These are phyloP conservation scores for Leccinum pachyderme DNA, from an alignment of 1,284 basidiomycete genomes.

Conservation along the genomic window DNA sequence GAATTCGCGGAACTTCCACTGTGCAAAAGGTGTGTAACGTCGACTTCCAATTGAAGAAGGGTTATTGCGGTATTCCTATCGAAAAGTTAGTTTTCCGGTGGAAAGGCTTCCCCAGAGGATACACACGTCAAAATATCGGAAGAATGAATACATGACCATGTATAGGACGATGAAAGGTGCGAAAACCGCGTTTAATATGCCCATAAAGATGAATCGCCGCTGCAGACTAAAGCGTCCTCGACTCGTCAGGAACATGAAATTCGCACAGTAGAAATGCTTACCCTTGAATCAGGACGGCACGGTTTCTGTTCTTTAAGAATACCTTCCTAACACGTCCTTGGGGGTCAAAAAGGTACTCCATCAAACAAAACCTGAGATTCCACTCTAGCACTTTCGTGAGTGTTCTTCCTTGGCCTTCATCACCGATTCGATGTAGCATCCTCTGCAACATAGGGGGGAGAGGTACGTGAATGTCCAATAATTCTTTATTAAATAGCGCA, in stretches of 20 bases:
- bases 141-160: conserved; percentile 96
- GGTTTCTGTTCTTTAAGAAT: conserved; percentile 84
- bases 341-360: conserved; percentile 91
- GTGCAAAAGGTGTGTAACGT: conserved; percentile 91
- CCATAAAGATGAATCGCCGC: conserved; percentile 93
- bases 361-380: conserved; percentile 93
- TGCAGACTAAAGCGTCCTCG: conserved; percentile 53
- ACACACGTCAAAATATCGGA: conserved; percentile 95
- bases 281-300: conserved; percentile 80
- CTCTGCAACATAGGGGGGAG: conserved; percentile 57
- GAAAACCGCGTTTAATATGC: conserved; percentile 90
- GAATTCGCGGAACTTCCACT: conserved; percentile 99
- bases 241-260: conserved; percentile 1
- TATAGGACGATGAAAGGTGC: conserved; percentile 98
- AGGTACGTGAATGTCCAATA: conserved; percentile 86
- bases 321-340: conserved; percentile 87
- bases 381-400: conserved; percentile 92
- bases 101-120: background rate
- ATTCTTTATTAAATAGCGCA: conserved; percentile 95
- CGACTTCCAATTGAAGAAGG: conserved; percentile 91
- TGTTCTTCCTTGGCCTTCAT: conserved; percentile 66
- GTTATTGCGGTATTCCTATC: conserved; percentile 96
- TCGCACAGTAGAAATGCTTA: conserved; percentile 38
- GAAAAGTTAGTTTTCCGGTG: conserved; percentile 1
- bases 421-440: conserved; percentile 44